Evolutionary conservation across 2,329 filamentous ascomycete species (phyloP).

Genomic region (Sclerotinia subarctica): DNA sequence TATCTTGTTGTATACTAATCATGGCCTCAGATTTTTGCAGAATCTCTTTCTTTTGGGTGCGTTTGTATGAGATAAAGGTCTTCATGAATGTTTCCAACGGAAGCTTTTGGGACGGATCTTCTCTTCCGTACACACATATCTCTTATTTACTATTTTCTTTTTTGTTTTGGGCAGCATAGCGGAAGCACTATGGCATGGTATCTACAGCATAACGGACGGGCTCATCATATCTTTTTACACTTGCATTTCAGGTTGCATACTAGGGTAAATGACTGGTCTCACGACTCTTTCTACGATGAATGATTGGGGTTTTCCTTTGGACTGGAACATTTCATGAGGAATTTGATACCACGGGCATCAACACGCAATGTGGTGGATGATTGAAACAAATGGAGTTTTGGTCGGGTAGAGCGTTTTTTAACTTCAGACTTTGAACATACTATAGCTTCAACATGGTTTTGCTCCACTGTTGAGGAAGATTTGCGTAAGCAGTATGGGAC

Average conservation of each 20-base stretch:
- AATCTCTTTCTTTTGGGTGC: background rate
- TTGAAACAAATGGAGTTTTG: background rate
- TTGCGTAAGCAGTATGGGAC: background rate
- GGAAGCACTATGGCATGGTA: background rate
- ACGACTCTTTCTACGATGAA: background rate
- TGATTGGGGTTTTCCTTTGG: background rate
- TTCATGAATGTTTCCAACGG: background rate
- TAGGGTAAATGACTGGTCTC: conserved; percentile 8
- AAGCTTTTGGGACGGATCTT: background rate
- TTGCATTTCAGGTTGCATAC: background rate
- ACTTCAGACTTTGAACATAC: background rate
- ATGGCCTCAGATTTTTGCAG: background rate
- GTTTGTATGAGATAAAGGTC: background rate
- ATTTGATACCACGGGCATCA: background rate
- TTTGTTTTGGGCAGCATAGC: background rate
- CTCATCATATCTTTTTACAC: background rate
- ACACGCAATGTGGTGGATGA: background rate
- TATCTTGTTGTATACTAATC: background rate
- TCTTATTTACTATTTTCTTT: background rate
- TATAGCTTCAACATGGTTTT: background rate
- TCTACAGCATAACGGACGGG: background rate
- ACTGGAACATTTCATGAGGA: background rate
- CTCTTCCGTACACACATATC: background rate
- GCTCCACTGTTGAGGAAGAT: background rate
- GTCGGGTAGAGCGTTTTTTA: background rate